These are phyloP conservation scores for Quercus berberidifolia DNA, from an alignment of 306 rosid species.

Conservation along the genomic window DNA sequence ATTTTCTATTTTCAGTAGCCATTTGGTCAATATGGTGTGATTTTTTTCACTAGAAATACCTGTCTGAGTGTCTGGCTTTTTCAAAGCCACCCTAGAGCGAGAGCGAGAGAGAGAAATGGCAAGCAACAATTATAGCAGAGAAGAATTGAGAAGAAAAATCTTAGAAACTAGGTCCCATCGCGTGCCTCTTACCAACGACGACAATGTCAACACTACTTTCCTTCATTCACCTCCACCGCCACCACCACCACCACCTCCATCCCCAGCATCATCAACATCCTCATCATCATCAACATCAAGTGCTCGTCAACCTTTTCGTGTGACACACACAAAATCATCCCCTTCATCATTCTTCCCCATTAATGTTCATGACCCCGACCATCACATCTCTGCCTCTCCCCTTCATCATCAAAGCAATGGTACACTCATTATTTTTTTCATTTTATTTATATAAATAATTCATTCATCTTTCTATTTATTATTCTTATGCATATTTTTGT, in stretches of 20 bases:
- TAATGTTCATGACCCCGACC: not conserved
- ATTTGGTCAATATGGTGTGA: not conserved
- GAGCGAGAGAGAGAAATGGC: conserved; percentile 30
- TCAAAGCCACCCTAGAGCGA: not conserved
- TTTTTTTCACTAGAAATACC: conserved; percentile 24
- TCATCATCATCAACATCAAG: conserved; percentile 12
- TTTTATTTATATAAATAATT: not conserved
- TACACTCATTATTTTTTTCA: not conserved
- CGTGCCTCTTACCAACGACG: conserved; percentile 63
- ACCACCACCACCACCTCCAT: conserved; percentile 19
- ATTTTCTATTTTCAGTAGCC: not conserved
- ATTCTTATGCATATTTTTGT: not conserved
- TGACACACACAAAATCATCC: conserved; percentile 14
- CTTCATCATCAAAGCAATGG: not conserved
- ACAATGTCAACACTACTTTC: conserved; percentile 43
- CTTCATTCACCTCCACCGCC: conserved; percentile 23
- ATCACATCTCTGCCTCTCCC: not conserved
- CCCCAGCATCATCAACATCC: conserved; percentile 15
- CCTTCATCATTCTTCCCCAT: too few species aligned
- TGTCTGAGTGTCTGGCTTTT: conserved; percentile 8
- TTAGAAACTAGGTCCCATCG: conserved; percentile 60
- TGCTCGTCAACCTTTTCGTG: too few species aligned
- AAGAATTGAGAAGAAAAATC: conserved; percentile 55
- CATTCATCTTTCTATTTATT: not conserved
- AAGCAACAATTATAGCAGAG: conserved; percentile 27